phyloP scores from a whole-genome alignment of 441 rosid genomes.

The Rhodomyrtus psidioides region DNA sequence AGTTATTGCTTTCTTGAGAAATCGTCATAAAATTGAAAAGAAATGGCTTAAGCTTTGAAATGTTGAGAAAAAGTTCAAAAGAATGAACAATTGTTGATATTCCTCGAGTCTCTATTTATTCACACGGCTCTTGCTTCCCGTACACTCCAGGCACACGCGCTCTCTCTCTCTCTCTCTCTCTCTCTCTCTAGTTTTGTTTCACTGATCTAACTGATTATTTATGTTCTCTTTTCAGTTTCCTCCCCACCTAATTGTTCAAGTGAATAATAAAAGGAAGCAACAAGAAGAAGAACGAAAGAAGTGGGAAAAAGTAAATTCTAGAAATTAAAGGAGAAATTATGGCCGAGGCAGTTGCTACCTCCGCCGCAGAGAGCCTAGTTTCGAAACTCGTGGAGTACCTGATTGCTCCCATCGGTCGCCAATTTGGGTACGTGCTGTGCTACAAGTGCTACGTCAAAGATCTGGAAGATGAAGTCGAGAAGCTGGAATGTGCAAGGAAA shows the following conservation, averaged over 20 bases:
- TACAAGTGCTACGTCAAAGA: not conserved
- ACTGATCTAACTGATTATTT: not conserved
- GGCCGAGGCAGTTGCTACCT: too few relatives aligned
- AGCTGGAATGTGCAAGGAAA: not conserved
- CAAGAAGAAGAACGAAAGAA: not conserved
- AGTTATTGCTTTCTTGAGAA: not conserved
- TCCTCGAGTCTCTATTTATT: too few relatives aligned
- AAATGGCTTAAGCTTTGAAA: not conserved
- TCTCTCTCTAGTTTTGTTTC: not conserved
- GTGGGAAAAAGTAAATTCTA: not conserved
- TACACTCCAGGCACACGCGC: too few relatives aligned
- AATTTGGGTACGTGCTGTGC: not conserved
- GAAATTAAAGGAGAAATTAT: too few relatives aligned
- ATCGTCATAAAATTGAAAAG: not conserved
- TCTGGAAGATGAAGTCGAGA: fast-evolving
- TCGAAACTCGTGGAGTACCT: not conserved
- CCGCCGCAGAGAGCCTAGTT: too few relatives aligned
- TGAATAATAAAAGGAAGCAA: not conserved
- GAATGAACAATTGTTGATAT: not conserved
- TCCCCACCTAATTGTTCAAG: not conserved
- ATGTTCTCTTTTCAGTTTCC: not conserved
- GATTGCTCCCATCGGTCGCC: not conserved
- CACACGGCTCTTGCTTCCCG: too few relatives aligned
- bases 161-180: too few relatives aligned
- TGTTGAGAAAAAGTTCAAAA: not conserved